phyloP scores from a whole-genome alignment of 2,329 filamentous ascomycete genomes.

The Davidsoniella australis region DNA sequence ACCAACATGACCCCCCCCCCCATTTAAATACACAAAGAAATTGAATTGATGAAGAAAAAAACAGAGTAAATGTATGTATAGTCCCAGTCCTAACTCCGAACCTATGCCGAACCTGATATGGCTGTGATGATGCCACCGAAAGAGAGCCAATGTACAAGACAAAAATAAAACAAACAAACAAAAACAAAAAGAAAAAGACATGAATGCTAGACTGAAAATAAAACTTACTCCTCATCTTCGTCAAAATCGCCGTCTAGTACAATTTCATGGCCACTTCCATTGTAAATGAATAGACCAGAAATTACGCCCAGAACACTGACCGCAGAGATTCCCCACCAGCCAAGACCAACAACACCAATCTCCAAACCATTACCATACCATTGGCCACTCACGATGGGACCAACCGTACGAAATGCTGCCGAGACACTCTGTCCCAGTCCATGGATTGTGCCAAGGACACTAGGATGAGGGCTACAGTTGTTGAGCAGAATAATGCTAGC shows the following conservation, averaged over 20 bases:
- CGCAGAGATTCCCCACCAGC: slow-evolving; percentile 31
- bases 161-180: background rate
- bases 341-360: slow-evolving; percentile 27
- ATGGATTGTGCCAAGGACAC: slow-evolving; percentile 40
- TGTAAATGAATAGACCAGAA: slow-evolving; percentile 43
- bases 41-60: no score
- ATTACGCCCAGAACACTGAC: slow-evolving; percentile 39
- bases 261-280: slow-evolving; percentile 47
- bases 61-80: no score
- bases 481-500: slow-evolving; percentile 43
- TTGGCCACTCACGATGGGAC: slow-evolving; percentile 32
- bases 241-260: slow-evolving; percentile 30
- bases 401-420: slow-evolving; percentile 31
- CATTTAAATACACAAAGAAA: background rate
- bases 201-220: background rate
- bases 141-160: background rate
- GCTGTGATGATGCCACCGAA: background rate
- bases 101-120: no score
- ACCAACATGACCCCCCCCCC: background rate
- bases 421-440: slow-evolving; percentile 35
- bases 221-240: slow-evolving; percentile 10
- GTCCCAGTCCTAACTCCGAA: no score
- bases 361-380: slow-evolving; percentile 30
- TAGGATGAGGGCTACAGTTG: slow-evolving; percentile 41
- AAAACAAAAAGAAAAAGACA: background rate